These are phyloP conservation scores for Leccinum angustisporum DNA, from an alignment of 1,284 basidiomycete genomes.

Conservation along the genomic window DNA sequence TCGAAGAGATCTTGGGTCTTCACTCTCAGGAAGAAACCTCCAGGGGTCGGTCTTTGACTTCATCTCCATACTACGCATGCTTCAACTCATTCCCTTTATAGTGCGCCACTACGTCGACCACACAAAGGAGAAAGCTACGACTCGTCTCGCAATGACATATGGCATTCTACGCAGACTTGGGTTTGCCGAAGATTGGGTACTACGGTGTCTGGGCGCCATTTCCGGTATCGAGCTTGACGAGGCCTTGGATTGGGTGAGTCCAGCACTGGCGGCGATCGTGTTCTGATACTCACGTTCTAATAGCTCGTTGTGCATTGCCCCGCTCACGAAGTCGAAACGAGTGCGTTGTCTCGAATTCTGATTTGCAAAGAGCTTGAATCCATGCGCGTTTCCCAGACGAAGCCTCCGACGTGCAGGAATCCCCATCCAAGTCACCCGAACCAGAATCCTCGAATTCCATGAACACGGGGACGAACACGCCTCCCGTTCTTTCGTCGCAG, in stretches of 20 bases:
- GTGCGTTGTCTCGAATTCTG: slow-evolving; percentile 19
- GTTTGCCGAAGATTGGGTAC: slow-evolving; percentile 70
- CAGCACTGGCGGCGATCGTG: background rate
- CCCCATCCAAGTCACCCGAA: background rate
- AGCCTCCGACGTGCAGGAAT: slow-evolving; percentile 8
- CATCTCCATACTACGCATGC: background rate
- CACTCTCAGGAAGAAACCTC: slow-evolving; percentile 37
- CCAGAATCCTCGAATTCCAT: slow-evolving; percentile 11
- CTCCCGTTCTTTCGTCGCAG: slow-evolving; percentile 39
- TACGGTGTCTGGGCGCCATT: slow-evolving; percentile 65
- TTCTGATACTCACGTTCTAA: slow-evolving; percentile 16
- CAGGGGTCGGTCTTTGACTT: slow-evolving; percentile 16
- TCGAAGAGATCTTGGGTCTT: slow-evolving; percentile 62
- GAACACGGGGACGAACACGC: slow-evolving; percentile 38
- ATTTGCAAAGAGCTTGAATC: slow-evolving; percentile 5
- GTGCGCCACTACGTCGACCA: slow-evolving; percentile 45
- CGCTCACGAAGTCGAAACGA: slow-evolving; percentile 58
- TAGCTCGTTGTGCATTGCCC: slow-evolving; percentile 73
- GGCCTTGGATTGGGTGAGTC: slow-evolving; percentile 86
- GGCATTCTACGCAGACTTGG: slow-evolving; percentile 85
- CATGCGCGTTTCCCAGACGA: slow-evolving; percentile 10
- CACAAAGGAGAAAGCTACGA: slow-evolving; percentile 70
- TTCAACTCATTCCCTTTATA: slow-evolving; percentile 23
- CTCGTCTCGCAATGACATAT: slow-evolving; percentile 77
- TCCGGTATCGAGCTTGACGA: slow-evolving; percentile 81